A percentile compares a stretch with the other conserved stretches of the same genome.
Conservation (phyloP, 2,329 filamentous ascomycete species). For the Fusarium sp. region DNA sequence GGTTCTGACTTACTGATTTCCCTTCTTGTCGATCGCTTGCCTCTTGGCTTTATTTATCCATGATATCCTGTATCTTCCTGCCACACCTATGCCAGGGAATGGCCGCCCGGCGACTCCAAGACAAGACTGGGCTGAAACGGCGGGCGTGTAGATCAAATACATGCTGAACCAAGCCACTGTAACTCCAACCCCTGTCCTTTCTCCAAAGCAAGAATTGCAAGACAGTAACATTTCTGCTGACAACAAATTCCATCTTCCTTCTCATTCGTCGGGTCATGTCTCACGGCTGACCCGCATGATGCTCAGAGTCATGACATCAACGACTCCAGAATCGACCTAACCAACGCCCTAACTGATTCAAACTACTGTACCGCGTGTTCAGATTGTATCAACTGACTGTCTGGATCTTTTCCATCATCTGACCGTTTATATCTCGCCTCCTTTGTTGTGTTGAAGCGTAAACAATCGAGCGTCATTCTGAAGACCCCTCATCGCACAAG, state of each 20-base stretch:
- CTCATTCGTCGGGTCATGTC: background rate
- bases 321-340: background rate
- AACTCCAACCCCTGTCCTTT: background rate
- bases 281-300: background rate
- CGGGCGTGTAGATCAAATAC: background rate
- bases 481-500: background rate
- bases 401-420: background rate
- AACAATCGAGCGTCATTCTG: background rate
- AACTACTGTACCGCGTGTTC: background rate
- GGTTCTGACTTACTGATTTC: no score
- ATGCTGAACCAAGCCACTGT: background rate
- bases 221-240: background rate
- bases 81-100: no score
- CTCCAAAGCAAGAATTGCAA: background rate
- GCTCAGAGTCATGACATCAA: constrained; percentile 26
- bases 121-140: no score
- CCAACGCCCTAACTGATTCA: constrained; percentile 5
- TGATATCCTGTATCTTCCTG: no score
- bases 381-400: background rate
- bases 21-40: no score
- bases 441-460: background rate
- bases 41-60: no score
- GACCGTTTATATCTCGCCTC: background rate
- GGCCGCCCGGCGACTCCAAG: no score
- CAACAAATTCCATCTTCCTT: background rate